Evolutionary conservation across 116 monocot species (phyloP), one percentile per base, ranked within the genome.

Genomic region (Thalassia testudinum): DNA sequence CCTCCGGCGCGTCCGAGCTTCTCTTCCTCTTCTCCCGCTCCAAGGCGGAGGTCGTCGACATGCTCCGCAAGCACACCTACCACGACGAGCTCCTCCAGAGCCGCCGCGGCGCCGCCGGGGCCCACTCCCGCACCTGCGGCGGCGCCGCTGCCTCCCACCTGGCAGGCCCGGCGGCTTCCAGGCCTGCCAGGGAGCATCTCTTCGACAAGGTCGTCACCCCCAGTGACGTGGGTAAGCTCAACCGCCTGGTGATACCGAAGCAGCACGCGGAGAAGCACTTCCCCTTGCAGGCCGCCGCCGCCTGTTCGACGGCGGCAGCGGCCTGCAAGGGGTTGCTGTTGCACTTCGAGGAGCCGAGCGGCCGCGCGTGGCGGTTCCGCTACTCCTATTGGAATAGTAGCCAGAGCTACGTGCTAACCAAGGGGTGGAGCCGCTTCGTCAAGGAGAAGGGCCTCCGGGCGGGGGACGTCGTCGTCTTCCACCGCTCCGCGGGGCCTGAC

Each of bases 341-440:
- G 54, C 17, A 40, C 14, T 14, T 40, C 40, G 11, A 14, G 40
- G 40, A 8, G 11, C 7, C 11, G 11, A 7, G 40, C 40, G 40
- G 40, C 40, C 11, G 40, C 40, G 14, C 11, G 14, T 7, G 14
- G 11, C 11, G 40, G 11, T 7, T 7, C 40, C 11, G 40, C 40
- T 8, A 14, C 40, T 7, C 81, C 87, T 5, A 87, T 78, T 37
- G 87, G n/a, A n/a, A n/a, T n/a, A n/a, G n/a, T n/a, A n/a, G n/a
- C n/a, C n/a, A n/a, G n/a, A n/a, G n/a, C n/a, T n/a, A n/a, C n/a
- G n/a, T n/a, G n/a, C n/a, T n/a, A n/a, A n/a, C n/a, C n/a, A n/a
- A n/a, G n/a, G n/a, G 87, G 10, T 87, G 87, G 87, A 87, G 78
- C 61, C 58, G 81, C 26, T 87, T 87, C 42, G 87, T 87, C 21